phyloP scores from a whole-genome alignment of 768 basidiomycete genomes.

The Suillus ampliporus region DNA sequence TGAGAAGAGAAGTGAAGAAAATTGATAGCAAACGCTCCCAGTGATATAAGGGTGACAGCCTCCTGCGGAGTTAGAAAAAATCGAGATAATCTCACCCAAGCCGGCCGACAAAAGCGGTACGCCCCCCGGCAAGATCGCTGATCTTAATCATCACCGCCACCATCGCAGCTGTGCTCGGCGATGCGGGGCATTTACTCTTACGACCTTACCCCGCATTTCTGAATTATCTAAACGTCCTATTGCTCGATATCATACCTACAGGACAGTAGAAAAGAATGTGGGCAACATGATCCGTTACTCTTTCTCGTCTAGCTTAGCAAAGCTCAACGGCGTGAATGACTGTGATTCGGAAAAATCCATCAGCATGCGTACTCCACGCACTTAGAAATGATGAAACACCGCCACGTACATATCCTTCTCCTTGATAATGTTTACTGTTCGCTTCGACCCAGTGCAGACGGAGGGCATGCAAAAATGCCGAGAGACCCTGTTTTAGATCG shows the following conservation, averaged over 20 bases:
- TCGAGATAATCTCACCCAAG: constrained; percentile 11
- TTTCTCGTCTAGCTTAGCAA: constrained; percentile 47
- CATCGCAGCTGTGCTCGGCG: background rate
- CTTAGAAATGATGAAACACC: constrained; percentile 16
- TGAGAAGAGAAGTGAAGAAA: constrained; percentile 40
- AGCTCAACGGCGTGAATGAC: constrained; percentile 56
- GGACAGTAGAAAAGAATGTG: constrained; percentile 27
- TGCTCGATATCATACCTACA: constrained; percentile 20
- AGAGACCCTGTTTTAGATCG: constrained; percentile 68
- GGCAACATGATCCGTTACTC: constrained; percentile 32
- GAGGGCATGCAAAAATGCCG: constrained; percentile 95
- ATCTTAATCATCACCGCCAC: constrained; percentile 16
- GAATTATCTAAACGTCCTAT: constrained; percentile 10
- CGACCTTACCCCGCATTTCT: constrained; percentile 14
- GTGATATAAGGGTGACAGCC: constrained; percentile 22
- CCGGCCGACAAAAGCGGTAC: constrained; percentile 11
- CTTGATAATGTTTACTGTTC: constrained; percentile 95
- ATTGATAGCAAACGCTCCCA: constrained; percentile 4
- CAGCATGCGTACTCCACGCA: constrained; percentile 32
- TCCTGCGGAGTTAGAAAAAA: constrained; percentile 41
- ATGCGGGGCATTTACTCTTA: constrained; percentile 16
- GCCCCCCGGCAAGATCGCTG: constrained; percentile 11
- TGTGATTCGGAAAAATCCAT: constrained; percentile 35
- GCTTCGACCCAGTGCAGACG: constrained; percentile 98
- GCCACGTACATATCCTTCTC: constrained; percentile 82